These are phyloP conservation scores for Euphorbia peplus DNA, from an alignment of 345 rosid genomes.

Conservation along the genomic window DNA sequence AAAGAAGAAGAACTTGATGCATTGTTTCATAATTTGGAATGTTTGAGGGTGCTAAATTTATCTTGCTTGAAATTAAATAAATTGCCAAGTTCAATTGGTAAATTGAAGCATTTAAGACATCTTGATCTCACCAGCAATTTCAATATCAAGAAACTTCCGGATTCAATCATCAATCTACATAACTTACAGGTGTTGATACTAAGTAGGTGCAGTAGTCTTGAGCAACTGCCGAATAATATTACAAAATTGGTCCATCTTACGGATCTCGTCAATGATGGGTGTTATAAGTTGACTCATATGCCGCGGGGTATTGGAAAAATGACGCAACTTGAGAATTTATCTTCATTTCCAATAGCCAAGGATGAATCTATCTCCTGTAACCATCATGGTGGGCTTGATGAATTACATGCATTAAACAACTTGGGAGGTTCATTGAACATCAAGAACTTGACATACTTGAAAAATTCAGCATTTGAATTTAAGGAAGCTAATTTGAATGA, in stretches of 20 bases:
- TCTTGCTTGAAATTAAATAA: neutral
- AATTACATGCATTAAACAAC: neutral
- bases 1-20: too few relatives aligned
- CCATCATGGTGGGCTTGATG: neutral
- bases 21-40: neutral
- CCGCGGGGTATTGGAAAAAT: neutral
- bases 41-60: neutral
- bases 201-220: neutral
- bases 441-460: neutral
- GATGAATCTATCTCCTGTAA: neutral
- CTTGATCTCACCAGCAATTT: slow-evolving; percentile 13
- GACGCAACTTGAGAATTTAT: slow-evolving; percentile 1
- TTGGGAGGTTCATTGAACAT: slow-evolving; percentile 5
- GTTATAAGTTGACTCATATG: neutral
- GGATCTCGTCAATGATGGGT: neutral
- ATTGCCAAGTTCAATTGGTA: neutral
- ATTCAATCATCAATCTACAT: slow-evolving; percentile 3
- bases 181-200: slow-evolving; percentile 20
- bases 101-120: slow-evolving; percentile 12
- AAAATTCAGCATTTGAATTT: too few relatives aligned
- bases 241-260: slow-evolving; percentile 1
- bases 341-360: slow-evolving; percentile 5
- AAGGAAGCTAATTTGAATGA: too few relatives aligned
- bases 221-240: neutral
- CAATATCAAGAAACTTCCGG: slow-evolving; percentile 12